These are phyloP conservation scores for Kwoniella heveanensis DNA, from an alignment of 768 basidiomycete species.

Conservation along the genomic window DNA sequence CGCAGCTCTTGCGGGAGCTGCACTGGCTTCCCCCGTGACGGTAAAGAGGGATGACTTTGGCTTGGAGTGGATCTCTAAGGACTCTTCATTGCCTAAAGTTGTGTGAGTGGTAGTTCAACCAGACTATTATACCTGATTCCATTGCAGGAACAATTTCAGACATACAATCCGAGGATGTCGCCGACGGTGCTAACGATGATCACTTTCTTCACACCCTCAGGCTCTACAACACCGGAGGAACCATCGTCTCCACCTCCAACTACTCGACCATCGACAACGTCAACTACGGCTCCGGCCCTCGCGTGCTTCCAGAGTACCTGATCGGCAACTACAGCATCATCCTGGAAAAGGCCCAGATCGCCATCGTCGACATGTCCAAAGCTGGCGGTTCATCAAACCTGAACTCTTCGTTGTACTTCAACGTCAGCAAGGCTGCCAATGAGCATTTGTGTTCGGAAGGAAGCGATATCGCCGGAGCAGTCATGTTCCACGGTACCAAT, in stretches of 20 bases:
- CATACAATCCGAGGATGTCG: too few species aligned
- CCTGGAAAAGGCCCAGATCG: slow-evolving; percentile 24
- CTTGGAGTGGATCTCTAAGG: slow-evolving; percentile 18
- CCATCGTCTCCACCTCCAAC: slow-evolving; percentile 19
- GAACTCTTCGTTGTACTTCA: slow-evolving; percentile 22
- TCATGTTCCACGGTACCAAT: slow-evolving; percentile 45
- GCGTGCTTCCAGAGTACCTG: slow-evolving; percentile 8
- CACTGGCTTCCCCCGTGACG: slow-evolving; percentile 4
- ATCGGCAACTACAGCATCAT: slow-evolving; percentile 17
- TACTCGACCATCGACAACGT: slow-evolving; percentile 26
- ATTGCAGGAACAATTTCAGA: too few species aligned
- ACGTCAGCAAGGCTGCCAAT: slow-evolving; percentile 36
- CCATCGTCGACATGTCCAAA: slow-evolving; percentile 18
- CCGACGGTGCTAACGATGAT: too few species aligned
- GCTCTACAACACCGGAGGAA: slow-evolving; percentile 28
- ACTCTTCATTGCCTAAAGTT: slow-evolving; percentile 17
- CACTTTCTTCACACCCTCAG: too few species aligned
- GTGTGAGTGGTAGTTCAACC: slow-evolving; percentile 4
- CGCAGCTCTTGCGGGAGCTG: slow-evolving; percentile 1
- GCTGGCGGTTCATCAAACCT: slow-evolving; percentile 15
- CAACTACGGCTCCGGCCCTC: slow-evolving; percentile 20
- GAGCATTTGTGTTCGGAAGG: slow-evolving; percentile 37
- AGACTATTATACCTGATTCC: too few species aligned
- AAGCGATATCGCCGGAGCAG: slow-evolving; percentile 41
- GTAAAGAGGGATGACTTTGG: slow-evolving; percentile 15